Conservation (phyloP, 2,329 filamentous ascomycete species). For the Paramyrothecium roridum region DNA sequence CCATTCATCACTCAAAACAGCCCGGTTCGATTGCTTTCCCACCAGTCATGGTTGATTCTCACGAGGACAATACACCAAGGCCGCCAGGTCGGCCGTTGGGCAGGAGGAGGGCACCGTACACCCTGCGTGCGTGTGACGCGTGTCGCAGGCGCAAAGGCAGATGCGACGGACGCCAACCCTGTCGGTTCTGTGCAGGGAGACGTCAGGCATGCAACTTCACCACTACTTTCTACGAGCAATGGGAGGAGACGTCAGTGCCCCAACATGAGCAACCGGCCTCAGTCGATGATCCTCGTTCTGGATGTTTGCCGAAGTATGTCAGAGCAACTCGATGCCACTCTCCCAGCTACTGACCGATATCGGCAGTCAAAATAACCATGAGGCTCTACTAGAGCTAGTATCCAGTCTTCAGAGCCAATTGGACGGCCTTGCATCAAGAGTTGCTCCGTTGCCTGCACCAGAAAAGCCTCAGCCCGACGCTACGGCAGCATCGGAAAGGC, state of each 20-base stretch:
- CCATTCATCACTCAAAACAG: background rate
- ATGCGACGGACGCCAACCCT: conserved; percentile 17
- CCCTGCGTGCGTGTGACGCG: conserved; percentile 17
- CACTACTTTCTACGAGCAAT: conserved; percentile 1
- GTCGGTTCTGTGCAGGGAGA: conserved; percentile 11
- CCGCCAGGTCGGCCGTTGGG: background rate
- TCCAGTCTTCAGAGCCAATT: conserved; percentile 4
- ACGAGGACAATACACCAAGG: background rate
- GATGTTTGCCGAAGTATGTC: too few species aligned
- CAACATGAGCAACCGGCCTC: background rate
- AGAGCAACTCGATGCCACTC: too few species aligned
- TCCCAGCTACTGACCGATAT: background rate
- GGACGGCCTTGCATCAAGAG: conserved; percentile 4
- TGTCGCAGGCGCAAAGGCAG: conserved; percentile 18
- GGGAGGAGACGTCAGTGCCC: background rate
- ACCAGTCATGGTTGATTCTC: background rate
- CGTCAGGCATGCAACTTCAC: conserved; percentile 10
- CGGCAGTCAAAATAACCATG: conserved; percentile 3
- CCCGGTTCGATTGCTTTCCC: too few species aligned
- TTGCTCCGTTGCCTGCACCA: background rate
- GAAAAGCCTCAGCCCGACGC: background rate
- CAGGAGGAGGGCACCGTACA: conserved; percentile 12
- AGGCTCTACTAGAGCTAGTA: conserved; percentile 4
- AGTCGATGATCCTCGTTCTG: background rate
- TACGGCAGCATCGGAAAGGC: background rate